A percentile compares a stretch with the other conserved stretches of the same genome.
Evolutionary conservation across 345 rosid species (phyloP).

Genomic region (Citrus cavaleriei): DNA sequence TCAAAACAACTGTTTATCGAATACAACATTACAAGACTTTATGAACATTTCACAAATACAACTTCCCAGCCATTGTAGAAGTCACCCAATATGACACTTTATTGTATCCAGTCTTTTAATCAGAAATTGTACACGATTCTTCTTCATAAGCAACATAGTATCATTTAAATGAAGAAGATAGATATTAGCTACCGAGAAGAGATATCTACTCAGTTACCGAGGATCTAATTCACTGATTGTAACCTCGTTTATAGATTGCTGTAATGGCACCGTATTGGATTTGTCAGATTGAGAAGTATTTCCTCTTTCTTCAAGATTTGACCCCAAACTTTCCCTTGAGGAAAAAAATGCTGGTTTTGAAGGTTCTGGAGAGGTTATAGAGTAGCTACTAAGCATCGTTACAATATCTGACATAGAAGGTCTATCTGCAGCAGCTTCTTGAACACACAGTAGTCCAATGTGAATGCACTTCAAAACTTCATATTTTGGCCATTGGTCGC

Average conservation of each 20-base stretch:
- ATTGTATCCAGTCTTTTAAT: neutral
- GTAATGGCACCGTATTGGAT: conserved; percentile 2
- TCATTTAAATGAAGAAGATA: neutral
- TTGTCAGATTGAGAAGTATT: neutral
- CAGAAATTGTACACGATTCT: neutral
- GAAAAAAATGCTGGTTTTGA: conserved; percentile 36
- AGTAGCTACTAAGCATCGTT: conserved; percentile 43
- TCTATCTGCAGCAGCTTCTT: conserved; percentile 37
- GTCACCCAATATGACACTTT: neutral
- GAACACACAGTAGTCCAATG: conserved; percentile 50
- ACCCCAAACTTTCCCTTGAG: neutral
- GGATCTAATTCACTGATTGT: conserved; percentile 37
- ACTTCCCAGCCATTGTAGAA: neutral
- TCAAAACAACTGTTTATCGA: neutral
- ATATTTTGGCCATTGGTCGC: conserved; percentile 11
- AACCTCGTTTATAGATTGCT: conserved; percentile 32
- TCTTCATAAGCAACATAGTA: neutral
- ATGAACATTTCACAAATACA: too few species aligned
- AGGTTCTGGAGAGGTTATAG: conserved; percentile 28
- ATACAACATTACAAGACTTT: neutral
- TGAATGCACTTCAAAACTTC: conserved; percentile 48
- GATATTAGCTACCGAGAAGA: neutral
- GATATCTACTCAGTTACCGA: conserved; percentile 8
- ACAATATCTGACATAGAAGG: conserved; percentile 43
- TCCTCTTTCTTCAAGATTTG: conserved; percentile 2